Evolutionary conservation across 179 eudicot species (phyloP).

Genomic region (Dionaea muscipula): DNA sequence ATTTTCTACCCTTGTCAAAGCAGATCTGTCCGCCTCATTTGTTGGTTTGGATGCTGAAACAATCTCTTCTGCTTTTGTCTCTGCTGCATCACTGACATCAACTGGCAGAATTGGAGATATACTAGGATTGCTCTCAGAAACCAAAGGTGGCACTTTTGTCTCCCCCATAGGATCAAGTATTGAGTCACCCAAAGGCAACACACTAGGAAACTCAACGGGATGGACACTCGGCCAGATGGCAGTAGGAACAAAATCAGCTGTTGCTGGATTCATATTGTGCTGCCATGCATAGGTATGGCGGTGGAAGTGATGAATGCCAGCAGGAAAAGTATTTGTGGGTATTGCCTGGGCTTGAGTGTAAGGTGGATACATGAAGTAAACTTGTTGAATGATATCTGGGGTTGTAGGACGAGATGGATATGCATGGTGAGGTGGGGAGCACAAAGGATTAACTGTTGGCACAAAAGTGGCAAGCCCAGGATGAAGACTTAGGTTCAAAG

Average conservation of each 20-base stretch:
- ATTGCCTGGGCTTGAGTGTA: slow-evolving; percentile 60
- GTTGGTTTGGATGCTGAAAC: slow-evolving; percentile 30
- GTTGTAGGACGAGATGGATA: slow-evolving; percentile 84
- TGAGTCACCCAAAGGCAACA: slow-evolving; percentile 55
- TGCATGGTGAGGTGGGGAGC: slow-evolving; percentile 62
- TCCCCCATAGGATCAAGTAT: slow-evolving; percentile 35
- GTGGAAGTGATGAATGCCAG: slow-evolving; percentile 44
- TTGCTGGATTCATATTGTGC: slow-evolving; percentile 38
- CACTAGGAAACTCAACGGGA: slow-evolving; percentile 54
- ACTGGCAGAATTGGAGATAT: slow-evolving; percentile 37
- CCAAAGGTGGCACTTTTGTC: slow-evolving; percentile 28
- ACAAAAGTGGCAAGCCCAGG: slow-evolving; percentile 42
- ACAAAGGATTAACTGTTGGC: slow-evolving; percentile 35
- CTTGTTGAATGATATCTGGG: slow-evolving; percentile 63
- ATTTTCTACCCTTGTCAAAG: slow-evolving; percentile 23
- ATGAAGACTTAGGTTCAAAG: slow-evolving; percentile 66
- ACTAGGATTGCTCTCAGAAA: slow-evolving; percentile 25
- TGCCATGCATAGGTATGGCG: slow-evolving; percentile 79
- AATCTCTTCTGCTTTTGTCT: slow-evolving; percentile 32
- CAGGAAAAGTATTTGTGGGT: slow-evolving; percentile 44
- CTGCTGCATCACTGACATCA: slow-evolving; percentile 31
- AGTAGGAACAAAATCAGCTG: slow-evolving; percentile 40
- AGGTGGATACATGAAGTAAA: slow-evolving; percentile 82
- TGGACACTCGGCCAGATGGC: slow-evolving; percentile 64
- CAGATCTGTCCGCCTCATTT: slow-evolving; percentile 23